Evolutionary conservation across 208 protist genomes (phyloP).

Genomic region (Crithidia fasciculata): DNA sequence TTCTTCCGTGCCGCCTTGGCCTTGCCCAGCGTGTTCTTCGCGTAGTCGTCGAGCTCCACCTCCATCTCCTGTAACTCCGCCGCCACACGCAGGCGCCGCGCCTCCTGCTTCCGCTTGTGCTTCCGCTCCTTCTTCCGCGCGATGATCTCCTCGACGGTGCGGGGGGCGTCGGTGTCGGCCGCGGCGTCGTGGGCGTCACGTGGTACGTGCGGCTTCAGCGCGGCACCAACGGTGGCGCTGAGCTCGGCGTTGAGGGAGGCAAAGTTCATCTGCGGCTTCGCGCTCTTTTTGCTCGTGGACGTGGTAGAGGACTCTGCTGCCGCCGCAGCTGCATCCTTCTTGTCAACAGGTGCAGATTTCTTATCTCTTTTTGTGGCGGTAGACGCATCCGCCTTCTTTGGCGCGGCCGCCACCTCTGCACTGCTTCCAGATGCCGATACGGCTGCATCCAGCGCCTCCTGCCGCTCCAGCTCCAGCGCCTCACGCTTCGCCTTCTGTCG

Average conservation of each 20-base stretch:
- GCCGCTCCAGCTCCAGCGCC: slow-evolving; percentile 35
- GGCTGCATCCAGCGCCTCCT: slow-evolving; percentile 4
- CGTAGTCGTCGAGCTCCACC: slow-evolving; percentile 44
- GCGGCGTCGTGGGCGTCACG: not conserved
- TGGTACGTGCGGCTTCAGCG: slow-evolving; percentile 11
- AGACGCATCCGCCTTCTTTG: not conserved
- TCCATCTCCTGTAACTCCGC: slow-evolving; percentile 47
- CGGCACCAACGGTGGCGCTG: slow-evolving; percentile 27
- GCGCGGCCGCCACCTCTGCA: not conserved
- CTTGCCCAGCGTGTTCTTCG: slow-evolving; percentile 25
- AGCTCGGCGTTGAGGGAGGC: slow-evolving; percentile 54
- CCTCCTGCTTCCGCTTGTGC: slow-evolving; percentile 68
- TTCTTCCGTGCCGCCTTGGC: slow-evolving; percentile 27
- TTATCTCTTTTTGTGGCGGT: too few relatives aligned
- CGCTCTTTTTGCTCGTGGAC: slow-evolving; percentile 17
- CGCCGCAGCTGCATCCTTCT: not conserved
- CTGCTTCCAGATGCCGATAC: slow-evolving; percentile 4
- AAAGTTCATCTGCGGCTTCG: not conserved
- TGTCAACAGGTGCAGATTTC: not conserved
- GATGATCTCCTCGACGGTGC: slow-evolving; percentile 63
- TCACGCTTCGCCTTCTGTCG: slow-evolving; percentile 37
- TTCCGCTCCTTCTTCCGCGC: slow-evolving; percentile 87
- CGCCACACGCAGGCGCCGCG: slow-evolving; percentile 50
- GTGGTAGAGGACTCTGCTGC: not conserved
- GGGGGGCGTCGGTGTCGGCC: slow-evolving; percentile 6